Conservation (phyloP, 2,329 filamentous ascomycete species). For the Talaromyces albobiverticillius region DNA sequence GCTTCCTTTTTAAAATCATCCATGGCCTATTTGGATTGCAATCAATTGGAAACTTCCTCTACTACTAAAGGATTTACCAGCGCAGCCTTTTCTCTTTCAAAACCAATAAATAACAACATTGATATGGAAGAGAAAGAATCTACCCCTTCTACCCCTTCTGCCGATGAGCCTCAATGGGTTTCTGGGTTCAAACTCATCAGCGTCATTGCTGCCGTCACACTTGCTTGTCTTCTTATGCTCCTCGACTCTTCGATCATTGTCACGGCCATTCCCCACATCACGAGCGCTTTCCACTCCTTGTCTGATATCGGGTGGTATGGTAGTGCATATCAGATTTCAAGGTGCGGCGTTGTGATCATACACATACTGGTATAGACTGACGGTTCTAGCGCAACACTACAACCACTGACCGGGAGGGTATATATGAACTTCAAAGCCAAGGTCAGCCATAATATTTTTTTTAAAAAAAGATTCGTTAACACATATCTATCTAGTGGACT, state of each 20-base stretch:
- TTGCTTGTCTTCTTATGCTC: neutral
- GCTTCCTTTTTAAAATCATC: too few species aligned
- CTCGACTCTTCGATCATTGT: slow-evolving; percentile 28
- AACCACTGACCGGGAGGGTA: slow-evolving; percentile 25
- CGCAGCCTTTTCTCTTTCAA: too few species aligned
- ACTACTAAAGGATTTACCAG: too few species aligned
- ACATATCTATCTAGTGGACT: slow-evolving; percentile 25
- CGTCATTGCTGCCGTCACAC: neutral
- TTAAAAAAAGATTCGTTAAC: neutral
- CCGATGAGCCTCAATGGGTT: too few species aligned
- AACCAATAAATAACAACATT: too few species aligned
- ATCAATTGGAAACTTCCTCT: too few species aligned
- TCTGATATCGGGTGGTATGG: slow-evolving; percentile 28
- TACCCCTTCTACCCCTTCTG: too few species aligned
- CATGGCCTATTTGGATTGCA: too few species aligned
- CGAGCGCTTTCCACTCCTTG: slow-evolving; percentile 21
- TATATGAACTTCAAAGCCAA: slow-evolving; percentile 25
- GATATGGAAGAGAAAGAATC: too few species aligned
- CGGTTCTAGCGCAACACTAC: slow-evolving; percentile 20
- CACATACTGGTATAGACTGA: too few species aligned
- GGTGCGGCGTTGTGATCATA: slow-evolving; percentile 17
- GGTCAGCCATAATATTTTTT: neutral
- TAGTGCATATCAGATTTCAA: slow-evolving; percentile 17
- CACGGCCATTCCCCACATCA: slow-evolving; percentile 9
- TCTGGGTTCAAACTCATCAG: too few species aligned